Evolutionary conservation across 257 asterid genomes (phyloP), one percentile per base, ranked within the genome.

Genomic region (Petrea volubilis): DNA sequence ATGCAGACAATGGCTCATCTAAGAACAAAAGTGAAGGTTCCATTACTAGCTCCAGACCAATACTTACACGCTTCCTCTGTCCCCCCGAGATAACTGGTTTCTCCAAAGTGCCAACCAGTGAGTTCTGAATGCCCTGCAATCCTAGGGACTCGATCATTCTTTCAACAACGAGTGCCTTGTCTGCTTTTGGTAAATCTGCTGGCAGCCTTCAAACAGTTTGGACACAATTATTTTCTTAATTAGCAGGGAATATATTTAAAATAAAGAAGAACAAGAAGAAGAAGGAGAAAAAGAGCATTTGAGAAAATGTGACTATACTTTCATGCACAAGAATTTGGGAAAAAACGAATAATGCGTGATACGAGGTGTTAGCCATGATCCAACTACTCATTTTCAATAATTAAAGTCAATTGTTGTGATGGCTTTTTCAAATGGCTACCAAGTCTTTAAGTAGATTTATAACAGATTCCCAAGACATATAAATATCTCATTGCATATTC

Each of bases 1-100:
- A 73, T 58, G 97, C 98, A 36, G 98, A 91, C 1, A 97, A 91
- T 17, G 98, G 98, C 65, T 93, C 98, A 55, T 93, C 98, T 70
- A 93, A 78, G 79, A 91, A 87, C 49, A 93, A 75, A 76, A 93
- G 88, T 10, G 98, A 93, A 73, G 98, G 98, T 81, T 93, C 98
- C 93, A 93, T 91, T 21, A 91, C 98, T 70, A 93, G 87, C 81
- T 93, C 98, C 46, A 93, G 79, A n/a, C 96, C 98, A 25, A 93
- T 97, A 77, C 91, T 93, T 65, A 93, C 97, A 27, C 98, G 90
- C 81, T 93, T 93, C 76, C 88, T 85, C 79, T 93, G 98, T 53
- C 98, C 98, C 61, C 98, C 98, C 33, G 98, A 91, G 69, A 93
- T 87, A 15, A 97, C 96, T 75, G 96, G 82, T 63, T 87, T 89